Percentiles rank a stretch among this genome's conserved stretches.
Evolutionary conservation across 2,329 filamentous ascomycete species (phyloP).

Genomic region (Decorospora gaudefroyi): DNA sequence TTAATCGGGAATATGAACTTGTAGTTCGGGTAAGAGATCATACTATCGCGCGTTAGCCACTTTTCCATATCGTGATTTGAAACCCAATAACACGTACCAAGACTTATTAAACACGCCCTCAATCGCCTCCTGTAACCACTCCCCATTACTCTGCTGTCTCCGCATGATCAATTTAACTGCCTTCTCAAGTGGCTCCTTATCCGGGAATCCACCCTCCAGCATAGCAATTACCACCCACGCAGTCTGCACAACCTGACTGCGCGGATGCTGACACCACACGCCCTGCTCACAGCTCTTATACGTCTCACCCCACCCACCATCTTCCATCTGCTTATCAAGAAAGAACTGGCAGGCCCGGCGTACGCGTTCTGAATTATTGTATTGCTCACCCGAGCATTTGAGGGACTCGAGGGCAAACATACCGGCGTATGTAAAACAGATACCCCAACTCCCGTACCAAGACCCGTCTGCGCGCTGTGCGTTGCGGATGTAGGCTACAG

Average conservation of each 20-base stretch:
- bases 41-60: constrained; percentile 56
- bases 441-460: constrained; percentile 98
- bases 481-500: constrained; percentile 80
- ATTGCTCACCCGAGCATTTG: constrained; percentile 78
- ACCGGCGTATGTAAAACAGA: constrained; percentile 95
- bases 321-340: constrained; percentile 77
- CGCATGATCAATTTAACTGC: constrained; percentile 82
- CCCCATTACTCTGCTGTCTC: constrained; percentile 83
- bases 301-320: constrained; percentile 96
- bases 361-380: constrained; percentile 71
- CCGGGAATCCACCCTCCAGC: constrained; percentile 79
- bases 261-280: constrained; percentile 74
- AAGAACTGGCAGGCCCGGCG: constrained; percentile 83
- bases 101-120: constrained; percentile 99
- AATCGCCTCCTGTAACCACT: constrained; percentile 94
- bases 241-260: constrained; percentile 91
- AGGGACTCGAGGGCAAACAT: constrained; percentile 96
- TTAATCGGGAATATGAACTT: constrained; percentile 96
- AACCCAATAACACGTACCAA: constrained; percentile 63
- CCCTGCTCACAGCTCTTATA: constrained; percentile 83
- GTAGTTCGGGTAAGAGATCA: constrained; percentile 99
- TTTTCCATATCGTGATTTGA: neutral
- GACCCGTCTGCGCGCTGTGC: constrained; percentile 81
- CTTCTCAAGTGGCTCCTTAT: constrained; percentile 70
- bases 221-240: constrained; percentile 85